Base-by-base conservation (phyloP, 257 asterid species). In the Nicotiana paniculata region DNA sequence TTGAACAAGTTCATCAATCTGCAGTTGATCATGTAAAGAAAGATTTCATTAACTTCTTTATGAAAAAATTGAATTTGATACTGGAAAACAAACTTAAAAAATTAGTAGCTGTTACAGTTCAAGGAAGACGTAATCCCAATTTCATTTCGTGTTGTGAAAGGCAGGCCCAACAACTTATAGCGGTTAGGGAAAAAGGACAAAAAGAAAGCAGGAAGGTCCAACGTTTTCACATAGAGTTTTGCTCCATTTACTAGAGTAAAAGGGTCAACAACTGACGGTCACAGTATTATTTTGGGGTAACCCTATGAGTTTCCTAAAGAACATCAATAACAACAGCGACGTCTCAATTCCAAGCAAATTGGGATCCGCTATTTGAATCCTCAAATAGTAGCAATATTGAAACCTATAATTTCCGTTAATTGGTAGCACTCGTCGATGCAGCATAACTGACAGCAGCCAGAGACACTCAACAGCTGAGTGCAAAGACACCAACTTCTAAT, bases 1-100 rank as follows among this genome's bases (percentile, higher is more conserved):
- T 51, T 75, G 26, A 46, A 96, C 93, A 81, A 96, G 91, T 85
- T 90, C 99, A 85, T 94, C 98, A 43, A 96, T 90, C 99, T 96
- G 97, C 85, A 86, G 86, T 21, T 53, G 82, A 83, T 80, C 46
- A 48, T 16, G 65, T 3, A 30, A 30, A 24, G 3, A 32, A 66
- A 46, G 62, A 51, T 57, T 15, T 30, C 39, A 66, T 46, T 46
- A 84, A 77, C 37, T 17, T 5, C 11, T 81, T 35, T 32, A 32
- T 21, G 17, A 15, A 48, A 6, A 66, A 35, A 61, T 51, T 48
- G 51, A 86, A 81, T 69, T 62, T 65, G 76, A 65, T 66, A 33
- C 63, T 76, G 24, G 65, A 51, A 74, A 75, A 77, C 51, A 9
- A 81, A 62, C 43, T 26, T 18, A 7, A 77, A 32, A 17, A 43